phyloP scores from a whole-genome alignment of 139 green algal species.

The Coelastrella sp. region DNA sequence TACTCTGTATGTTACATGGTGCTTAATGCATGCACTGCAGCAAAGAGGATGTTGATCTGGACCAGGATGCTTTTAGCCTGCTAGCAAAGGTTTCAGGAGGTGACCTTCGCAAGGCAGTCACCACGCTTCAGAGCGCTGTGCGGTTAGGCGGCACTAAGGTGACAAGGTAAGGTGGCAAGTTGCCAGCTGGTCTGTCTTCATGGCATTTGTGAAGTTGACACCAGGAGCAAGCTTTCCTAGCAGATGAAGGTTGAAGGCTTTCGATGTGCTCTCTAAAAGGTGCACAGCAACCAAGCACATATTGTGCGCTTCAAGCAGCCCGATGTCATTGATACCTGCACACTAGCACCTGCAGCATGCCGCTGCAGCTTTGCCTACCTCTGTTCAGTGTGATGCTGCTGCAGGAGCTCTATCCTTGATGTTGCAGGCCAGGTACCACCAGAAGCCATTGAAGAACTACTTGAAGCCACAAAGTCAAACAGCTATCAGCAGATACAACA shows the following conservation, averaged over 20 bases:
- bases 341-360: not conserved
- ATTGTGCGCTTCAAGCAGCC: not conserved
- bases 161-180: constrained; percentile 41
- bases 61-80: constrained; percentile 62
- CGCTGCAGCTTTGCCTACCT: not conserved
- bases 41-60: constrained; percentile 51
- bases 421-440: constrained; percentile 66
- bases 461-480: constrained; percentile 48
- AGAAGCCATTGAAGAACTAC: constrained; percentile 56
- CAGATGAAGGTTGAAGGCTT: too few relatives aligned
- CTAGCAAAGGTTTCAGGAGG: constrained; percentile 71
- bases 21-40: not conserved
- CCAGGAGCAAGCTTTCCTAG: not conserved
- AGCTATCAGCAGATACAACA: constrained; percentile 59
- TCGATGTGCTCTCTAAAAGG: too few relatives aligned
- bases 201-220: not conserved
- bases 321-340: not conserved
- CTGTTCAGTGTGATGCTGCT: constrained; percentile 1
- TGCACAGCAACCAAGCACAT: too few relatives aligned
- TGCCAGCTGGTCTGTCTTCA: not conserved
- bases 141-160: constrained; percentile 54
- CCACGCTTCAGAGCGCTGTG: constrained; percentile 86
- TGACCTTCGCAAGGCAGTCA: constrained; percentile 94
- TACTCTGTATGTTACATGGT: not conserved
- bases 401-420: constrained; percentile 64